Base-by-base conservation (phyloP, 2,329 filamentous ascomycete genomes). In the Pezicula neosporulosa region DNA sequence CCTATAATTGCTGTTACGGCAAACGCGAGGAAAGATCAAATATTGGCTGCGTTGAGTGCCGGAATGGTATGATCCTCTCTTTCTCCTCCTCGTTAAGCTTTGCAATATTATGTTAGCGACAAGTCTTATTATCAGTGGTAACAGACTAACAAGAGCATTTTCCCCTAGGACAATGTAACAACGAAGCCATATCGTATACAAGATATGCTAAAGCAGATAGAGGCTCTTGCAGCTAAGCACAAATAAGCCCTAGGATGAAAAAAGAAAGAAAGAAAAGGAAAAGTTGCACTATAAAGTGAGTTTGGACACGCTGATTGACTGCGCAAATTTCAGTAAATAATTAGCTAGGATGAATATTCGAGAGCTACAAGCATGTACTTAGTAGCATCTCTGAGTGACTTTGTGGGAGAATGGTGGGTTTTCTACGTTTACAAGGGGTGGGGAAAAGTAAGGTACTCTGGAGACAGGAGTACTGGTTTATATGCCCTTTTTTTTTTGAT, bases 1-100 rank as follows among this genome's bases (percentile, higher is more conserved):
- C 85, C 86, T 5, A 86, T 89, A 59, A 87, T 89, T 59, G 86
- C 85, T 6, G 85, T 88, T 18, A 92, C 87, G 37, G 88, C 88
- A 2, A 91, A 92, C 67, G 87, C 87, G 35, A 76, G 88, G 63
- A 80, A 79, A 4, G 86, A 89, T 71, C 86, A 90, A 68, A 84
- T 89, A 50, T 76, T 78, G 57, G 81, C 78, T 58, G 86, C 87
- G 52, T 79, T 87, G 63, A 77, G 80, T 47, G 85, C 85, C 16
- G 87, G 87, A 35, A 89, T 91, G 72, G 85, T 85, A 68, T 73
- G 80, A 51, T 37, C 13, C 12, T 28, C 21, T 12, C 24, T 24
- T 28, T 21, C 10, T 21, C 27, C 10, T 21, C 27, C 27, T 15
- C n/a, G 41, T 19, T 30, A 42, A 18, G 10, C 24, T 21, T 33